Conservation (phyloP, 2,329 filamentous ascomycete species). For the Monilinia aucupariae region DNA sequence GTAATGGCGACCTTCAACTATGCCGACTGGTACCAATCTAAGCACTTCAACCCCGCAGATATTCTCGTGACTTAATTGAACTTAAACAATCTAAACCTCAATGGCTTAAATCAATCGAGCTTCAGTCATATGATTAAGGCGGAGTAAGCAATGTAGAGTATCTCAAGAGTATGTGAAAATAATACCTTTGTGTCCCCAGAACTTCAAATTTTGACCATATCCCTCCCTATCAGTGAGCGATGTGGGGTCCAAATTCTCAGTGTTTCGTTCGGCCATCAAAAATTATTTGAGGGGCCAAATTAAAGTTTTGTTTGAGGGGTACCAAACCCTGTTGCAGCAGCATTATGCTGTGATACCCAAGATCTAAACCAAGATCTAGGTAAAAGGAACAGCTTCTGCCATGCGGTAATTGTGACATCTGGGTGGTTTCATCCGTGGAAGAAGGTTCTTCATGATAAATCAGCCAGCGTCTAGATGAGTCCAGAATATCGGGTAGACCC, state of each 20-base stretch:
- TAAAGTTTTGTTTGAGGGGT: no score
- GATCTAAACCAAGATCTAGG: slow-evolving; percentile 9
- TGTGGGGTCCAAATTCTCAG: slow-evolving; percentile 1
- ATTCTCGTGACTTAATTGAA: no score
- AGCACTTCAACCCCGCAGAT: neutral
- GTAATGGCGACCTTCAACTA: slow-evolving; percentile 11
- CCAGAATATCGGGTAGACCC: slow-evolving; percentile 5
- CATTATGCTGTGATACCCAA: slow-evolving; percentile 5
- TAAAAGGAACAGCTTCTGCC: neutral
- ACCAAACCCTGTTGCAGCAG: slow-evolving; percentile 1
- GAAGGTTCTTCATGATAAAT: neutral
- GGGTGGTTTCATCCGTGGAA: neutral
- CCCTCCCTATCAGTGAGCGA: neutral
- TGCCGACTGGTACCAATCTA: neutral
- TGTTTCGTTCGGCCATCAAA: neutral
- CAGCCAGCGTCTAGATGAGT: slow-evolving; percentile 2
- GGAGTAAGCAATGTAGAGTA: neutral
- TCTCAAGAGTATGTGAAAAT: neutral
- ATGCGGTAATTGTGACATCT: neutral
- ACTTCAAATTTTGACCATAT: neutral
- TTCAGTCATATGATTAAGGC: neutral
- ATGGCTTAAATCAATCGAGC: neutral
- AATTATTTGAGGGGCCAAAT: neutral
- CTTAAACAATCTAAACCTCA: neutral
- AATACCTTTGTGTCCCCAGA: neutral